These are phyloP conservation scores for Eucalyptus urophylla DNA, from an alignment of 345 rosid species.

Conservation along the genomic window DNA sequence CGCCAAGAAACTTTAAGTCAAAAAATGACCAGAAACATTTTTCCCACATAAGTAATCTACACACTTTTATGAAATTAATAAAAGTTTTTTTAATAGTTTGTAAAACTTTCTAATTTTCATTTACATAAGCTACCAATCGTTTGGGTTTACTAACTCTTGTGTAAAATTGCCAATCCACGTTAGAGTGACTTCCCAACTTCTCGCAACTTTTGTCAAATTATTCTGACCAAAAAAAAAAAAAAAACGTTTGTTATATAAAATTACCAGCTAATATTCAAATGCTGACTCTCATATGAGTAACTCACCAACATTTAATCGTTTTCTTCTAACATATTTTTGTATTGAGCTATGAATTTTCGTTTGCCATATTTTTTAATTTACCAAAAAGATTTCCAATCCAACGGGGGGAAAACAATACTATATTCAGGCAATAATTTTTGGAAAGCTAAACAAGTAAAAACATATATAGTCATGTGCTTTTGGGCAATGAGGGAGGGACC, in stretches of 20 bases:
- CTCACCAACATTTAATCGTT: not conserved
- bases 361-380: not conserved
- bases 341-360: not conserved
- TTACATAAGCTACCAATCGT: not conserved
- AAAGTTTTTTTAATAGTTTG: not conserved
- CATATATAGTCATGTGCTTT: not conserved
- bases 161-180: not conserved
- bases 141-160: not conserved
- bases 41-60: not conserved
- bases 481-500: not conserved
- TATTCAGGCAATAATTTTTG: not conserved
- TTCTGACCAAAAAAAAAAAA: not conserved
- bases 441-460: not conserved
- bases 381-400: not conserved
- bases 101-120: not conserved
- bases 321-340: not conserved
- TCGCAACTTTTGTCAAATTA: not conserved
- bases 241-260: not conserved
- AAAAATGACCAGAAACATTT: not conserved
- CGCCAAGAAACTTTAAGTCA: not conserved
- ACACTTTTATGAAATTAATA: not conserved
- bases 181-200: not conserved
- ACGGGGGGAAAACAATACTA: not conserved
- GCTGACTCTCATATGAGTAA: not conserved
- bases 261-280: not conserved